These are phyloP conservation scores for Aotearoamyces nothofagi DNA, from an alignment of 2,329 filamentous ascomycete species.

Conservation along the genomic window DNA sequence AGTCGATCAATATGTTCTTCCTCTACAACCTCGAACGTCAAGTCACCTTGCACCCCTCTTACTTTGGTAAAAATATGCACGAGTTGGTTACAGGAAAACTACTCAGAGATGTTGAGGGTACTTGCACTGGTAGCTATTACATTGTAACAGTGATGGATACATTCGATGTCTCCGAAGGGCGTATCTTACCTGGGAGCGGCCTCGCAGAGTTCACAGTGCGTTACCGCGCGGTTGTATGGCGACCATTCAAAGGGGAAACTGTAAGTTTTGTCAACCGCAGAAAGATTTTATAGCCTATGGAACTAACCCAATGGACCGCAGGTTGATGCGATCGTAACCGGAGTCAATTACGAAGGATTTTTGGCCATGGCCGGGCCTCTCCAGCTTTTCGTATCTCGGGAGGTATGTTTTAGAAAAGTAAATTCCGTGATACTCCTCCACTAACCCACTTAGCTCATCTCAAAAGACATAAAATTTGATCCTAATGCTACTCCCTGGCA, in stretches of 20 bases:
- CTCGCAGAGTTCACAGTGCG: conserved; percentile 89
- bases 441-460: conserved; percentile 58
- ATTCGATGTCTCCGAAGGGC: conserved; percentile 84
- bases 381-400: conserved; percentile 64
- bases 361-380: conserved; percentile 73
- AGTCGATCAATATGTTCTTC: conserved; percentile 73
- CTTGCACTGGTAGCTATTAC: conserved; percentile 89
- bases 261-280: conserved; percentile 34
- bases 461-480: conserved; percentile 83
- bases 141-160: conserved; percentile 97
- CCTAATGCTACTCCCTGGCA: conserved; percentile 92
- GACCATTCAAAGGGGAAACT: conserved; percentile 95
- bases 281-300: too few relatives aligned
- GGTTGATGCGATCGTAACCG: conserved; percentile 89
- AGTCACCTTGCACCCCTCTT: conserved; percentile 90
- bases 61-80: conserved; percentile 88
- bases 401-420: conserved; percentile 44
- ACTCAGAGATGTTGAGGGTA: conserved; percentile 85
- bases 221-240: conserved; percentile 93
- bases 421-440: too few relatives aligned
- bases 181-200: conserved; percentile 81
- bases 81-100: conserved; percentile 82
- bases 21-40: conserved; percentile 92
- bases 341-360: conserved; percentile 84
- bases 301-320: too few relatives aligned